Percentiles rank a stretch among this genome's conserved stretches.
Conservation (phyloP, 2,329 filamentous ascomycete species). For the Leptodontidium sp. region DNA sequence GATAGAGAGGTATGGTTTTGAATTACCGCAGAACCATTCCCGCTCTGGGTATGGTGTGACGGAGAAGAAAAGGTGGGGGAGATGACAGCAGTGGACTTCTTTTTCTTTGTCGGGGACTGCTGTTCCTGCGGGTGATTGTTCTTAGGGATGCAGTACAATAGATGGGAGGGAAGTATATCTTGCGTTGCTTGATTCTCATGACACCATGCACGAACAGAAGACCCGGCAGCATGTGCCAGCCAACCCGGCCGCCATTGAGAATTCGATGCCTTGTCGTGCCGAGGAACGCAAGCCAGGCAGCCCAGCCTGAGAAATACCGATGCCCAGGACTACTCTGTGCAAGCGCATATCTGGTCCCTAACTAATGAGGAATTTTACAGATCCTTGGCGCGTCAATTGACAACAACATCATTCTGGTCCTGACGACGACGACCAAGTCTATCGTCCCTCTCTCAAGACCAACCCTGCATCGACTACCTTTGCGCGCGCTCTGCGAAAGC, state of each 20-base stretch:
- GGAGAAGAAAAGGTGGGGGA: background rate
- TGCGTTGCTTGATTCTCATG: constrained; percentile 12
- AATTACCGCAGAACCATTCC: constrained; percentile 34
- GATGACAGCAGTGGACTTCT: no score
- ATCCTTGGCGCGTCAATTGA: constrained; percentile 13
- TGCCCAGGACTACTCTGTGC: background rate
- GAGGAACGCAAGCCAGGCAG: background rate
- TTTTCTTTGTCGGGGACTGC: background rate
- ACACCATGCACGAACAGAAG: background rate
- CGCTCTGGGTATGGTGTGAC: constrained; percentile 6
- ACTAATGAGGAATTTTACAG: constrained; percentile 8
- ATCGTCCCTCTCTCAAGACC: constrained; percentile 32
- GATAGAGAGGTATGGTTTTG: constrained; percentile 22
- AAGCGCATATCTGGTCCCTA: constrained; percentile 31
- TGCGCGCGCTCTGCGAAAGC: constrained; percentile 44
- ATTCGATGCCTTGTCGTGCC: background rate
- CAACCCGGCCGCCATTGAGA: background rate
- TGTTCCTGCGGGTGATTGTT: background rate
- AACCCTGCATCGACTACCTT: constrained; percentile 44
- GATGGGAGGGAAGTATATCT: background rate
- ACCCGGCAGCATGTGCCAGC: constrained; percentile 3
- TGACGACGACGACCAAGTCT: constrained; percentile 32
- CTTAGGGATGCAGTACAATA: background rate
- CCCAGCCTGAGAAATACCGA: background rate
- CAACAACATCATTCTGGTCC: constrained; percentile 9